Evolutionary conservation across 805 yeast genomes (phyloP), one percentile per base, ranked within the genome.

Genomic region (Hanseniaspora mollemarum): DNA sequence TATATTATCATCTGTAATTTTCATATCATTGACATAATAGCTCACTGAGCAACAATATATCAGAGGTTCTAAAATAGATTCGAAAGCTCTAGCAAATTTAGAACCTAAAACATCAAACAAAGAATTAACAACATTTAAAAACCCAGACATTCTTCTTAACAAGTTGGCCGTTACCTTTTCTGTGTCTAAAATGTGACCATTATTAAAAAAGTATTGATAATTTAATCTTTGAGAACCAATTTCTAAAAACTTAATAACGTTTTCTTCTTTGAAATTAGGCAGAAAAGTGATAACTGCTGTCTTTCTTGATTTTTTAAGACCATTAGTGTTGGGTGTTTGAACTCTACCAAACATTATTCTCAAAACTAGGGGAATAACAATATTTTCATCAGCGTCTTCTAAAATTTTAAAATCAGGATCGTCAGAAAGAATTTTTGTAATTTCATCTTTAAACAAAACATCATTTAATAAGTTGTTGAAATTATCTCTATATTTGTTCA

Each of bases 321-420:
- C 87, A 62, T 83, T 80, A 1, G 76, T 69, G 51, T 71, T 74
- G 36, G 80, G 71, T 1, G 81, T 74, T 64, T 86, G 94, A 8
- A 87, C 86, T 52, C 94, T 74, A 8, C 97, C 97, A 64, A 81
- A 90, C 19, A 92, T 67, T 24, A 92, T 81, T 56, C 96, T 69
- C 44, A 87, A 61, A 3, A 87, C 73, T 28, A 84, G 59, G 1
- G 94, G 92, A 75, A 87, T 76, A 2, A 90, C 72, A 1, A 55
- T 63, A 1, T 62, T 68, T 15, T 73, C 67, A 60, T 92, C 96
- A 2, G 69, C 70, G 7, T 69, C 71, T 55, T 83, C 86, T 49
- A 87, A 71, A 1, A 72, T 64, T 3, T 67, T 70, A 8, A 78
- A 73, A 4, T 73, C 77, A 19, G 73, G 68, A 35, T 70, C 71